Evolutionary conservation across 2,329 filamentous ascomycete species (phyloP), one percentile per base, ranked within the genome.

Genomic region (Neoascochyta sp.): DNA sequence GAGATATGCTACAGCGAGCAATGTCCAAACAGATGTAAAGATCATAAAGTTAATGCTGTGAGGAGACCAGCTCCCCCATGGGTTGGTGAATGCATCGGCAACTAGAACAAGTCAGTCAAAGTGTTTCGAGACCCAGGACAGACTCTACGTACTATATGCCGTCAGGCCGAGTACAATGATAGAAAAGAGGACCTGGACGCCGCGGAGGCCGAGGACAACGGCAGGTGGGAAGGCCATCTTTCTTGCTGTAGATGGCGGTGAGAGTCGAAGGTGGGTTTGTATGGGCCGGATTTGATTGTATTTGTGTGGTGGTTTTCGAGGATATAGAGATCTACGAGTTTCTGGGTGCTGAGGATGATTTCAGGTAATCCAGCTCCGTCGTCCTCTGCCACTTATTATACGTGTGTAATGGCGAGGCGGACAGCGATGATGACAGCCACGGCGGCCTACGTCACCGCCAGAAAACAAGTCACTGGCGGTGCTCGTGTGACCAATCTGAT

Each of bases 121-220:
- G n/a, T n/a, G n/a, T n/a, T n/a, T n/a, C n/a, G n/a, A 18, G 3
- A 16, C 9, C 7, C 14, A 32, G 8, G 19, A 24, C n/a, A n/a
- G n/a, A n/a, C n/a, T n/a, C 17, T n/a, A 65, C 74, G 19, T 70
- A 88, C 85, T 66, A 56, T 89, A 87, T 29, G 76, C 83, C n/a
- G 78, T 81, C 16, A 92, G 64, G 19, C 82, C 86, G 9, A 94
- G 74, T 50, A 88, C 78, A 50, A 93, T 80, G 47, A 93, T 72
- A 33, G 79, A 72, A 49, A 93, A 76, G 29, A 89, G 43, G 8
- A 71, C 74, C 50, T 90, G 81, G 22, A 77, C 70, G 43, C 75
- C 71, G 55, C 87, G 83, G 43, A 85, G 67, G 28, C 81, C 76
- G 47, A 79, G 68, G 26, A 78, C 68, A 47, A 79, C 36, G 17